These are phyloP conservation scores for Debaryomycetaceae sp. DNA, from an alignment of 1,139 yeast genomes.

Conservation along the genomic window DNA sequence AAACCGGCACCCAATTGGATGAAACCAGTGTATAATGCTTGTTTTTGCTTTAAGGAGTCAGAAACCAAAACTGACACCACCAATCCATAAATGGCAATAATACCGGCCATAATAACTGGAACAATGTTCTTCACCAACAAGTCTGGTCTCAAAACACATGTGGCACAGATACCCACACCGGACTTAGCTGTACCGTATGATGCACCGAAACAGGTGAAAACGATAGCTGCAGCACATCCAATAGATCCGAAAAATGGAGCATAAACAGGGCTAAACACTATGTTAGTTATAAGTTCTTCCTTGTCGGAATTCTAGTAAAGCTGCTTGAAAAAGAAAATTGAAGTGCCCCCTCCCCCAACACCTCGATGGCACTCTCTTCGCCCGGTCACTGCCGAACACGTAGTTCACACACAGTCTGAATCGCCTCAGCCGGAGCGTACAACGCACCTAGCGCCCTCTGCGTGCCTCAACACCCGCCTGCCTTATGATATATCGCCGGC, in stretches of 20 bases:
- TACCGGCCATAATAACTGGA: constrained; percentile 99
- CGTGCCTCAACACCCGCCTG: too few species aligned
- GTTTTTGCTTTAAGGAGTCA: constrained; percentile 82
- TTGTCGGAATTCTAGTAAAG: too few species aligned
- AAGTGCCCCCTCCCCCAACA: too few species aligned
- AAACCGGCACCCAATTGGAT: constrained; percentile 98
- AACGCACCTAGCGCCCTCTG: too few species aligned
- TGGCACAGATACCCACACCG: constrained; percentile 99
- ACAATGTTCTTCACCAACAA: constrained; percentile 84
- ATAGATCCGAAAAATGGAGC: constrained; percentile 96
- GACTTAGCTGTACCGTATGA: constrained; percentile 99
- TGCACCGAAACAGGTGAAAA: constrained; percentile 98
- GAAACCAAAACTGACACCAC: constrained; percentile 96
- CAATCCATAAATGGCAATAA: constrained; percentile 96
- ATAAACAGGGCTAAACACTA: constrained; percentile 59
- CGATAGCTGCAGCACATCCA: constrained; percentile 99
- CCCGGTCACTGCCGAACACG: too few species aligned
- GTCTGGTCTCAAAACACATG: constrained; percentile 96
- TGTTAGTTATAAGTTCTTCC: constrained; percentile 12
- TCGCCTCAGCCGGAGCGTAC: too few species aligned
- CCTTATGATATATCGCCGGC: background rate
- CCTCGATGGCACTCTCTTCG: too few species aligned
- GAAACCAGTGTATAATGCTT: constrained; percentile 95
- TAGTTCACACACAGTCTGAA: too few species aligned
- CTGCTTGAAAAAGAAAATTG: too few species aligned